Base-by-base conservation (phyloP, 2,329 filamentous ascomycete genomes). In the Penicillium brasilianum region DNA sequence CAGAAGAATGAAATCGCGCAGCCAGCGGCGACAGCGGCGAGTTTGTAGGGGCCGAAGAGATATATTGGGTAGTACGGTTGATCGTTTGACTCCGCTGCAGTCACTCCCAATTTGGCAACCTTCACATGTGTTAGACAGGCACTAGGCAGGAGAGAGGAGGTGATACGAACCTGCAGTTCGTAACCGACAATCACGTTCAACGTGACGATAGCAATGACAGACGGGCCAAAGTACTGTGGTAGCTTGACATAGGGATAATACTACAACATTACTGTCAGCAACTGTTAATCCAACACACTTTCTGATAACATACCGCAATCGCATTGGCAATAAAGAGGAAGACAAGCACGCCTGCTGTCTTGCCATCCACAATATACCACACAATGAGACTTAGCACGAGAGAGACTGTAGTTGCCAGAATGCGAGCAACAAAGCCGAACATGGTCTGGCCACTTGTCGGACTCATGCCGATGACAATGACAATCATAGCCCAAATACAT, bases 401-500 rank as follows among this genome's bases (percentile, higher is more conserved):
- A 5, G 88, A 87, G 0, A 88, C 65, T 8, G 83, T 74, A 0
- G 90, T 93, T 3, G 88, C 90, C 1, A 78, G 72, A 2, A 91
- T 81, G 14, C 89, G 81, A 11, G 87, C 84, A 1, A 90, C 67
- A 71, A 92, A 91, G 16, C 87, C 88, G 66, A 90, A 90, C 49
- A 91, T 81, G 4, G 87, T 87, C 67, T 90, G 87, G 0, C 90
- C 90, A 13, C 88, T 86, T 0, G 85, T 86, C 30, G 85, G 82
- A 3, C 83, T 87, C 88, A 91, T 90, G 18, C 85, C 84, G 30
- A 92, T 89, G 1, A 88, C 85, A 32, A 88, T 83, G 71, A 92
- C 90, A 63, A 93, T 90, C 82, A 92, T 85, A 1, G 89, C 87
- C 90, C 90, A 93, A 11, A 92, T 85, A 1, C 91, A 78, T 51